Evolutionary conservation across 768 basidiomycete genomes (phyloP), one percentile per base, ranked within the genome.

Genomic region (Auriscalpium orientale): DNA sequence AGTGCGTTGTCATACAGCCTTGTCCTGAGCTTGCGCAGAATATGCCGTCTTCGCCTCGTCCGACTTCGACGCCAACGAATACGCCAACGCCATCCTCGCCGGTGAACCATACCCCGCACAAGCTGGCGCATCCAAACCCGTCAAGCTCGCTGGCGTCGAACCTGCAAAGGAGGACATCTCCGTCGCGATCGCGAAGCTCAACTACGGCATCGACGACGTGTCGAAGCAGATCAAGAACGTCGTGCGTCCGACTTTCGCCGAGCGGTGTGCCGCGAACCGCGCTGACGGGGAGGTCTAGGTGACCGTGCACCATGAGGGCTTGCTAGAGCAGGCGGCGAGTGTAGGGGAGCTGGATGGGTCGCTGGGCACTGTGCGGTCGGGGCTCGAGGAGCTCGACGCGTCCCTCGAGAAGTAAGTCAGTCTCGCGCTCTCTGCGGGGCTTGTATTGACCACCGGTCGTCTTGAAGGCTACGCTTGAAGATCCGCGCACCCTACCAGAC

Each of bases 11-110:
- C 28, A 28, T 28, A 28, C 7, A 5, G 28, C 28, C 28, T 28
- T 28, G 28, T 28, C n/a, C 28, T 28, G 28, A 28, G 28, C 28
- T 7, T 28, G 28, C 18, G 16, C 58, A 85, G 91, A 93, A 61
- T 88, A 93, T 65, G 67, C 83, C 15, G 79, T 85, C 47, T 98
- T 97, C 65, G 76, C 89, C 33, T 77, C 72, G 44, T 68, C 82
- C 2, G 77, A 84, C 36, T 98, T 98, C 68, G 87, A 95, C 67
- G 78, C 91, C 15, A 88, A 90, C 65, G 87, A 89, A 44, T 97
- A 95, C 67, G 95, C 95, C 2, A 94, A 94, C 68, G 84, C 91
- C 15, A 80, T 95, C 53, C 79, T 98, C 21, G 87, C 93, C 5
- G 89, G 91, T 22, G 87, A 93, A 62, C 67, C 83, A 0, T 91